Evolutionary conservation across 208 protist genomes (phyloP).

Genomic region (Acanthamoeba sp.): DNA sequence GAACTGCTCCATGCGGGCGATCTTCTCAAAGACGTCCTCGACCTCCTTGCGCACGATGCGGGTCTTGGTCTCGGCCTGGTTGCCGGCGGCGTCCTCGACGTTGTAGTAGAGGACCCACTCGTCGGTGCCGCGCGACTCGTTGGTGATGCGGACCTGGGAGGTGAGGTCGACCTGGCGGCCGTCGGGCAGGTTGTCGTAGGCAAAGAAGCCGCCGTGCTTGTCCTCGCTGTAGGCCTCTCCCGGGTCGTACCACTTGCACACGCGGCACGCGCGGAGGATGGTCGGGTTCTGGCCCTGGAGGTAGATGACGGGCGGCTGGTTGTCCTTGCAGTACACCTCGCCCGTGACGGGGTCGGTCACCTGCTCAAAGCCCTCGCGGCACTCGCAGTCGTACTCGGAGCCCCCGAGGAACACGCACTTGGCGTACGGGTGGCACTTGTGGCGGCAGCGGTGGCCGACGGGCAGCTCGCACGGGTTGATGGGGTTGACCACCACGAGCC

Average conservation of each 20-base stretch:
- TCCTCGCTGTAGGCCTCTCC: slow-evolving; percentile 5
- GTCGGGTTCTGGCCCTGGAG: not conserved
- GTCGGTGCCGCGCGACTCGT: not conserved
- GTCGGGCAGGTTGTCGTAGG: slow-evolving; percentile 44
- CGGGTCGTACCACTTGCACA: not conserved
- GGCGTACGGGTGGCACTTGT: slow-evolving; percentile 59
- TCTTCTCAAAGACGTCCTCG: slow-evolving; percentile 30
- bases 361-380: slow-evolving; percentile 18
- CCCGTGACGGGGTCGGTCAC: not conserved
- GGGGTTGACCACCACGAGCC: not conserved
- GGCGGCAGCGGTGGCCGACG: slow-evolving; percentile 23
- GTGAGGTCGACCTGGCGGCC: slow-evolving; percentile 38
- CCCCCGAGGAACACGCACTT: slow-evolving; percentile 15
- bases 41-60: slow-evolving; percentile 23
- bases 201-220: slow-evolving; percentile 42
- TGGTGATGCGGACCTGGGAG: not conserved
- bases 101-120: not conserved
- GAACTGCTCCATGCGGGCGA: slow-evolving; percentile 23
- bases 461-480: slow-evolving; percentile 57
- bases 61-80: not conserved
- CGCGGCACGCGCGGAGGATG: slow-evolving; percentile 43
- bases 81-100: slow-evolving; percentile 44
- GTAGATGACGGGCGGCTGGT: slow-evolving; percentile 27
- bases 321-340: slow-evolving; percentile 24
- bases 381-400: slow-evolving; percentile 8